Percentiles rank a stretch among this genome's conserved stretches.
Conservation (phyloP, 495 filamentous ascomycete genomes). For the Penicillium canariense region DNA sequence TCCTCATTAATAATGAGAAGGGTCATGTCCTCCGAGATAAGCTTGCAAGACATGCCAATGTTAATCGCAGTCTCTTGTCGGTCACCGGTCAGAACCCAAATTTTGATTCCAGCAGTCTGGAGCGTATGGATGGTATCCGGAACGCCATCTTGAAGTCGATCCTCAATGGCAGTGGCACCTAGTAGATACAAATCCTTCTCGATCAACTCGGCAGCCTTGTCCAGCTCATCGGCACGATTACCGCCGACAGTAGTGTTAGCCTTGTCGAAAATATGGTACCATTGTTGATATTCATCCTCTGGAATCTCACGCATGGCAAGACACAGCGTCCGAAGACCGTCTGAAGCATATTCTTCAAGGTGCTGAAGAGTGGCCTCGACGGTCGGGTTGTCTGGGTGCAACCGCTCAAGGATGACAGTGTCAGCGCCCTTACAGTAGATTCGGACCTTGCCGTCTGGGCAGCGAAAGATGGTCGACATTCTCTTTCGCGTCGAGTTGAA, state of each 20-base stretch:
- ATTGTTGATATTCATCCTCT: constrained; percentile 86
- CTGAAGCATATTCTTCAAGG: constrained; percentile 95
- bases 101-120: constrained; percentile 95
- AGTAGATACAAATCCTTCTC: constrained; percentile 89
- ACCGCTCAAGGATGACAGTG: constrained; percentile 91
- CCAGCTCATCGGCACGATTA: constrained; percentile 89
- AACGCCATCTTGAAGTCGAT: constrained; percentile 94
- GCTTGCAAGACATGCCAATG: constrained; percentile 99
- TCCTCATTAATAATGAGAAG: constrained; percentile 96
- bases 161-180: constrained; percentile 96
- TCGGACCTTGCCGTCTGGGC: constrained; percentile 91
- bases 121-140: constrained; percentile 98
- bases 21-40: constrained; percentile 99
- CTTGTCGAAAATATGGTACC: constrained; percentile 83
- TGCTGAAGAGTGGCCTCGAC: constrained; percentile 87
- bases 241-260: constrained; percentile 89
- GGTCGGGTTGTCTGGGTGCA: constrained; percentile 74
- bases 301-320: constrained; percentile 92
- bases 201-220: constrained; percentile 95
- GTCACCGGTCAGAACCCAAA: constrained; percentile 98
- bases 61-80: constrained; percentile 99
- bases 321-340: constrained; percentile 93
- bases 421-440: constrained; percentile 97
- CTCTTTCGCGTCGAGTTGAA: constrained; percentile 98
- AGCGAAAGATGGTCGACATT: constrained; percentile 96